Conservation (phyloP, 306 rosid genomes). For the Parietaria judaica region DNA sequence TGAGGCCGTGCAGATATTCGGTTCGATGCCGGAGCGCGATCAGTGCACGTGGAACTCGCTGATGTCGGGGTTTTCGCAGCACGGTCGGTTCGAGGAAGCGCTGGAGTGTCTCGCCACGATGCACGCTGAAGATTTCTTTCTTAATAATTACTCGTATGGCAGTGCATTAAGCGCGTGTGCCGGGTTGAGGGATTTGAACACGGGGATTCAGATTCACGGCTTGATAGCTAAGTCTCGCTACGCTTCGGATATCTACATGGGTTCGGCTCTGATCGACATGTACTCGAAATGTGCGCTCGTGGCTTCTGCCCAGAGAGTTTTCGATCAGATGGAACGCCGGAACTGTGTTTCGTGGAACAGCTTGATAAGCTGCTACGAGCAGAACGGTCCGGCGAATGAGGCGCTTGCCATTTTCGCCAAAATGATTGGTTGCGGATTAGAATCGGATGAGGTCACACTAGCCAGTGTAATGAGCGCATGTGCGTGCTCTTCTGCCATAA, state of each 20-base stretch:
- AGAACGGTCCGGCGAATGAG: constrained; percentile 21
- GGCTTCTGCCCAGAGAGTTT: constrained; percentile 10
- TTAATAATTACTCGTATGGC: constrained; percentile 19
- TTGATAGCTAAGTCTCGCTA: constrained; percentile 15
- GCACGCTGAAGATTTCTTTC: constrained; percentile 22
- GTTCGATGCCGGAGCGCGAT: constrained; percentile 15
- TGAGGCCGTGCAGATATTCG: constrained; percentile 16
- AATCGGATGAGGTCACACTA: constrained; percentile 20
- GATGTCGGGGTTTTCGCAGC: constrained; percentile 20
- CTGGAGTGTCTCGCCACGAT: constrained; percentile 17
- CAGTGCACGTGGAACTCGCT: constrained; percentile 25
- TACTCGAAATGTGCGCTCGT: constrained; percentile 21
- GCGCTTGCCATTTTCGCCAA: constrained; percentile 16
- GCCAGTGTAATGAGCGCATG: constrained; percentile 23
- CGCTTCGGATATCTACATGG: constrained; percentile 20
- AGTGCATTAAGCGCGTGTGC: constrained; percentile 24
- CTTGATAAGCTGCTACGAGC: constrained; percentile 30
- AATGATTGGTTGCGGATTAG: constrained; percentile 22
- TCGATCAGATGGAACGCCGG: constrained; percentile 21
- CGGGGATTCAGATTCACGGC: constrained; percentile 23
- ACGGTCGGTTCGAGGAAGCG: constrained; percentile 10
- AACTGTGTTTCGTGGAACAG: constrained; percentile 25
- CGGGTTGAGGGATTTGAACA: constrained; percentile 12
- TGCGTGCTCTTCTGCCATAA: constrained; percentile 13
- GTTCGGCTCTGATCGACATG: constrained; percentile 29